Evolutionary conservation across 1,139 yeast genomes (phyloP), one percentile per base, ranked within the genome.

Genomic region (Scheffersomyces illinoinensis): DNA sequence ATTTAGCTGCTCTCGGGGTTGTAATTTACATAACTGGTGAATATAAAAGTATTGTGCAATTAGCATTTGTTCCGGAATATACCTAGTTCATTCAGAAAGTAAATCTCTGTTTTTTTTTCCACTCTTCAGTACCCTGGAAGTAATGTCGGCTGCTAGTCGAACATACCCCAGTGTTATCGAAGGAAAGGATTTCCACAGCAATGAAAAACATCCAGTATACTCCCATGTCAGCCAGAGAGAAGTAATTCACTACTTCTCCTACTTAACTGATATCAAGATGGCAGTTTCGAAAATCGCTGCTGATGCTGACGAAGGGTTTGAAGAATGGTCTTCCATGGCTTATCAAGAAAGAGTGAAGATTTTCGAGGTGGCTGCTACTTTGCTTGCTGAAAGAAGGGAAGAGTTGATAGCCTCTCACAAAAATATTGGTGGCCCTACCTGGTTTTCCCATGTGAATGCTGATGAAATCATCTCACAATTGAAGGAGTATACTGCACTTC

Each of bases 391-490:
- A 24, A 59, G 65, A n/a, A 61, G 59, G 48, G 56, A 61, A 0
- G 65, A 64, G 53, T 62, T 75, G 21, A 56, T 68, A 2, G 60
- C 68, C 2, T 71, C 76, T 18, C 80, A 76, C 55, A 20, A 57
- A 20, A 77, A 77, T 51, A 74, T 75, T 10, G 85, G 85, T 1
- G 65, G 76, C 2, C 76, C 83, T 2, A 59, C 50, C 4, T 72
- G 76, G 74, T 76, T 83, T 68, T 75, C 81, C 39, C 71, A 66
- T 8, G 69, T 76, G 59, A 76, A 79, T 61, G 75, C 76, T n/a
- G 71, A 68, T 43, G 68, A 64, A 18, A 55, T 68, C 4, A 62
- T 71, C n/a, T 58, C 53, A 5, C 77, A 72, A 52, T 57, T 72
- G 3, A 64, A 70, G 43, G 75, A 73, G 55, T 72, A 72, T 57